phyloP scores from a whole-genome alignment of 805 yeast species.

The Yamadazyma kitorensis region DNA sequence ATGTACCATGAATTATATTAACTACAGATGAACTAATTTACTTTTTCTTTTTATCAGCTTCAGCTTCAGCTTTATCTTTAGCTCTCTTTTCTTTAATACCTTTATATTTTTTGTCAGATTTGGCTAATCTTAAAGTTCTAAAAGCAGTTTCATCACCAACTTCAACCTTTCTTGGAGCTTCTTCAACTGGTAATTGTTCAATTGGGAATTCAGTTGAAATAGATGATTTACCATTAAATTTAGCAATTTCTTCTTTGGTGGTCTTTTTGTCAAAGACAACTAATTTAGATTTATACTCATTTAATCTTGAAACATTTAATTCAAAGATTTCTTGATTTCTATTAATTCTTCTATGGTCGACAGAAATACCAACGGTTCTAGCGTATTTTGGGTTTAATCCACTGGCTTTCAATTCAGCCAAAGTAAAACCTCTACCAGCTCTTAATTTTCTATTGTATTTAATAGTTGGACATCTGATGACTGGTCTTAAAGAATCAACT shows the following conservation, averaged over 20 bases:
- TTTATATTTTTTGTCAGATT: slow-evolving; percentile 87
- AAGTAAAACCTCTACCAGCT: slow-evolving; percentile 99
- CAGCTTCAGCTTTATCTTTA: slow-evolving; percentile 96
- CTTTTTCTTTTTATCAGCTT: slow-evolving; percentile 96
- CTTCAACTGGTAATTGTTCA: slow-evolving; percentile 69
- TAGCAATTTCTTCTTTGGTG: slow-evolving; percentile 61
- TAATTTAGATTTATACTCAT: slow-evolving; percentile 94
- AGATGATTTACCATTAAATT: slow-evolving; percentile 65
- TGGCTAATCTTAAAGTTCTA: slow-evolving; percentile 94
- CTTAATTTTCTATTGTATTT: slow-evolving; percentile 99
- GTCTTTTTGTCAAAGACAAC: slow-evolving; percentile 93
- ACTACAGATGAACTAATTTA: slow-evolving; percentile 37
- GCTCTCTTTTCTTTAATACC: slow-evolving; percentile 99
- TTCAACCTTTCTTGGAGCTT: slow-evolving; percentile 87
- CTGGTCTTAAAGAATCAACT: slow-evolving; percentile 92
- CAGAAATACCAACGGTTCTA: slow-evolving; percentile 97
- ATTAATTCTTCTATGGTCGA: slow-evolving; percentile 99
- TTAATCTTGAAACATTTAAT: slow-evolving; percentile 91
- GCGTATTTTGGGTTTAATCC: slow-evolving; percentile 90
- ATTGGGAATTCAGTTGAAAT: slow-evolving; percentile 88
- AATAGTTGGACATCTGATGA: slow-evolving; percentile 98
- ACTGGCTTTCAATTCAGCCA: slow-evolving; percentile 97
- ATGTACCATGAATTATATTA: slow-evolving; percentile 1
- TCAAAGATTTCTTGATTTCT: slow-evolving; percentile 94
- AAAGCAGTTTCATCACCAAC: slow-evolving; percentile 69